A percentile compares a stretch with the other conserved stretches of the same genome.
phyloP scores from a whole-genome alignment of 495 filamentous ascomycete species.

The Neurospora sublineolata region DNA sequence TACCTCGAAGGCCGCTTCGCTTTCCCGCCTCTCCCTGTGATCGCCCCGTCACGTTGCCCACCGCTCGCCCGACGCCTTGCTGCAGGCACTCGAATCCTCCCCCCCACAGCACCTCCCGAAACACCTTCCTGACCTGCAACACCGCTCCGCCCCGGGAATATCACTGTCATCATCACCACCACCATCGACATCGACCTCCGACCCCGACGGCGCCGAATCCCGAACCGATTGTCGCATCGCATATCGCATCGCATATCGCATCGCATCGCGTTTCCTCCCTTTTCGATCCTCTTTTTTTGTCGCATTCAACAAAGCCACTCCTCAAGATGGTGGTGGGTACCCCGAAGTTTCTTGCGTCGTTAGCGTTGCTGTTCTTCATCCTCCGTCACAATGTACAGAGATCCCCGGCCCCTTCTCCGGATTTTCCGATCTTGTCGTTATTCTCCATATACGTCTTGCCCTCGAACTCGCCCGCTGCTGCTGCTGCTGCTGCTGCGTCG shows the following conservation, averaged over 20 bases:
- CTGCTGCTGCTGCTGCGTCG: background rate
- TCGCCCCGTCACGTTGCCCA: background rate
- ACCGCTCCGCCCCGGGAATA: background rate
- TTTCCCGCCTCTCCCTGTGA: background rate
- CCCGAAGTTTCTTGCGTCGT: conserved; percentile 2
- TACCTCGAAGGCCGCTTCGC: background rate
- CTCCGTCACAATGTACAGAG: background rate
- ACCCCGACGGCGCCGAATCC: background rate
- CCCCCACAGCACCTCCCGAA: background rate
- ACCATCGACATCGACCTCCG: background rate
- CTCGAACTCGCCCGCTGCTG: background rate
- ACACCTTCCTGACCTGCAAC: background rate
- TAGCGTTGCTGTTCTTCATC: background rate
- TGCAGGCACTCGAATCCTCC: background rate
- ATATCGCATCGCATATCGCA: conserved; percentile 1
- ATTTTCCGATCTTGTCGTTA: background rate
- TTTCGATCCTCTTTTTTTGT: background rate
- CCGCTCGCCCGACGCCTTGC: background rate
- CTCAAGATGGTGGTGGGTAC: conserved; percentile 36
- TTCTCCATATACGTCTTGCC: background rate
- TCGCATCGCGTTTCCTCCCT: background rate
- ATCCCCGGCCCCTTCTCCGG: background rate
- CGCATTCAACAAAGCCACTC: background rate
- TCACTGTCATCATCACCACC: background rate
- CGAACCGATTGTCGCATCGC: conserved; percentile 1